Evolutionary conservation across 2,329 filamentous ascomycete genomes (phyloP), one percentile per base, ranked within the genome.

Genomic region (Epichloe hybrida): DNA sequence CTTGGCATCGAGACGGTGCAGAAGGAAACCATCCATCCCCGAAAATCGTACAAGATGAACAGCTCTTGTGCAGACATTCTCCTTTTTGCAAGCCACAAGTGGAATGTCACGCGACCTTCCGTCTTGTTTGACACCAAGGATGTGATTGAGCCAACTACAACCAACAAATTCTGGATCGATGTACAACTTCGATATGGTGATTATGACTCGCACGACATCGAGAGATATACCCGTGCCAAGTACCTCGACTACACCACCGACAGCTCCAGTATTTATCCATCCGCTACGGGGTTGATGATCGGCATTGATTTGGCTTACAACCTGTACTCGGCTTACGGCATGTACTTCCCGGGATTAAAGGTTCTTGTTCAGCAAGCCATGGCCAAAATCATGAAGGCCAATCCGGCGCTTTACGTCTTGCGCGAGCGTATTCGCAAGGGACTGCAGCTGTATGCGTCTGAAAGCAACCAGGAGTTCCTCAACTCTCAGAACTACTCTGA

Each of bases 21-120:
- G 65, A 98, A 98, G 69, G 93, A 98, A 72, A 97, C 93, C 0
- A 98, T 98, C 53, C 93, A 98, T 73, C 93, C 93, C 49, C 81
- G 93, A 80, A 98, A 98, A 71, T 96, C 89, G 4, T 98, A 98
- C 80, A 98, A 98, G 80, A 98, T 98, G 93, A 98, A 98, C 75
- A 96, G 90, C 62, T 97, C 91, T 52, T 97, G 93, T 62, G 93
- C 94, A 4, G 93, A 98, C 67, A 96, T 98, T 56, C 76, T 97
- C 50, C 79, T 98, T 9, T 9, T 98, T 63, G 91, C 93, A 38
- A 95, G 86, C 56, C 93, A 97, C 72, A 98, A 97, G 68, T 98
- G 94, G 94, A 97, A 95, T 56, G 90, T 98, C 49, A 96, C 90
- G 0, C 78, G 88, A 3, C 94, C 93, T 2, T 97, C 91, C 3